Evolutionary conservation across 2,329 filamentous ascomycete species (phyloP).

Genomic region (Colletotrichum kahawae): DNA sequence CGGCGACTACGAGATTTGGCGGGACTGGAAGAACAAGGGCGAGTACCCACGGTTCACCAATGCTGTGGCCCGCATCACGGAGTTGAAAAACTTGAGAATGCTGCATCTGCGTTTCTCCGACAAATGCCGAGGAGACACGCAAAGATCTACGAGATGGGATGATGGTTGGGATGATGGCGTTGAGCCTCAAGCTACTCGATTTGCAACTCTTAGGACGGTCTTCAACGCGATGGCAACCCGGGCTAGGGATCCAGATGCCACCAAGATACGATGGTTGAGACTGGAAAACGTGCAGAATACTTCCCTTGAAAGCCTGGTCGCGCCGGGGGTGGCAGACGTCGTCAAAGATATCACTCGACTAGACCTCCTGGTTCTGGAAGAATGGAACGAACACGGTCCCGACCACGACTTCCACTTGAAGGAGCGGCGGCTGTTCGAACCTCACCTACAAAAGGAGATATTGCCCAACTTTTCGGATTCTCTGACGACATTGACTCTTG

Average conservation of each 20-base stretch:
- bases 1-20: neutral
- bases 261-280: constrained; percentile 18
- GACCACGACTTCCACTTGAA: constrained; percentile 17
- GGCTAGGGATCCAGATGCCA: neutral
- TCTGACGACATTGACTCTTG: constrained; percentile 26
- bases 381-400: constrained; percentile 11
- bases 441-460: constrained; percentile 22
- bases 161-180: neutral
- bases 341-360: constrained; percentile 22
- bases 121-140: neutral
- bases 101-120: constrained; percentile 10
- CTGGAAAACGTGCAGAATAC: constrained; percentile 27
- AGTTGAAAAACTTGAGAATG: constrained; percentile 12
- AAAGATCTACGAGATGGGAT: too few relatives aligned
- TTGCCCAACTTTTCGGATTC: constrained; percentile 20
- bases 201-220: constrained; percentile 6
- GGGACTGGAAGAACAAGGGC: neutral
- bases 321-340: neutral
- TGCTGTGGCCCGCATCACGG: constrained; percentile 8
- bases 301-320: neutral
- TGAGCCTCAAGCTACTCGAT: neutral
- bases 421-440: constrained; percentile 26
- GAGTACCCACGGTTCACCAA: neutral
- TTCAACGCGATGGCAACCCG: constrained; percentile 22
- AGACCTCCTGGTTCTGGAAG: constrained; percentile 10